These are phyloP conservation scores for Hyphodiscus sp. DNA, from an alignment of 2,329 filamentous ascomycete species.

Conservation along the genomic window DNA sequence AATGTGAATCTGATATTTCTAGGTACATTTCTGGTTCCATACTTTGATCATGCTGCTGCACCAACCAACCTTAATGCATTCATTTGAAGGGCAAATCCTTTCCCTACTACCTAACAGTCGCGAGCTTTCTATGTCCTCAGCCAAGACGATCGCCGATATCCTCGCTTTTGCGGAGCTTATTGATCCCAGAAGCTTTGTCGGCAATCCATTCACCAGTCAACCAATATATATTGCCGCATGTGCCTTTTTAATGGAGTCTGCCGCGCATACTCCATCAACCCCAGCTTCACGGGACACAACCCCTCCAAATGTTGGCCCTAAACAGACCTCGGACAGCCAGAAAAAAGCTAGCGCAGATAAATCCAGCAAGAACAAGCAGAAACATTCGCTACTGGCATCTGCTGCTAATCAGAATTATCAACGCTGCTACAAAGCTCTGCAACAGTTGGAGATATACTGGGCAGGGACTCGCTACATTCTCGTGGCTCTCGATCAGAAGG, in stretches of 20 bases:
- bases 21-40: constrained; percentile 79
- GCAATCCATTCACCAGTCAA: constrained; percentile 84
- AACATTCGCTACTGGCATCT: constrained; percentile 71
- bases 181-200: constrained; percentile 77
- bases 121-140: constrained; percentile 48
- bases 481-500: constrained; percentile 79
- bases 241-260: constrained; percentile 79
- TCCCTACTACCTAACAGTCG: constrained; percentile 75
- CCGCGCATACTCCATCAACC: constrained; percentile 61
- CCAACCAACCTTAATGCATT: constrained; percentile 74
- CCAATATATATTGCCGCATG: constrained; percentile 89
- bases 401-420: constrained; percentile 85
- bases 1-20: constrained; percentile 71
- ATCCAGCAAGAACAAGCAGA: constrained; percentile 32
- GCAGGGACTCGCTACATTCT: constrained; percentile 81
- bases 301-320: constrained; percentile 15
- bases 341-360: constrained; percentile 21
- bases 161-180: constrained; percentile 80
- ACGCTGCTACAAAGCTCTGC: constrained; percentile 74
- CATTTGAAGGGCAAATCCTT: constrained; percentile 62
- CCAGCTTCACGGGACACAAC: constrained; percentile 51
- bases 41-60: constrained; percentile 79
- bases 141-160: constrained; percentile 88
- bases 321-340: constrained; percentile 3
- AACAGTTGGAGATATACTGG: constrained; percentile 80